phyloP scores from a whole-genome alignment of 176 grass and related monocot genomes.

The Zoysia pacifica region DNA sequence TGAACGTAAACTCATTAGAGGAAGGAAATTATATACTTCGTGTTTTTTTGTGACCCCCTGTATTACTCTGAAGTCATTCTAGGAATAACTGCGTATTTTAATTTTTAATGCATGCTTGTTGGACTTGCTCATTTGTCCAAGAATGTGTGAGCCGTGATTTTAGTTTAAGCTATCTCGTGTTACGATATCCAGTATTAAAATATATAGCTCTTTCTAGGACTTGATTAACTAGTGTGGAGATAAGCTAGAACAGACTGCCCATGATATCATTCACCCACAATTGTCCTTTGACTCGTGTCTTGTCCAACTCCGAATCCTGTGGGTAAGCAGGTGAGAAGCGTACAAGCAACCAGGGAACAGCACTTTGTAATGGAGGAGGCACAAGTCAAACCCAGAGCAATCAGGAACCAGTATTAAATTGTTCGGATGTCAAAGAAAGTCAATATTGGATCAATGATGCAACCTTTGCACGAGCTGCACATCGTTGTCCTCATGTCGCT shows the following conservation, averaged over 20 bases:
- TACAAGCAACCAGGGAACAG: slow-evolving; percentile 27
- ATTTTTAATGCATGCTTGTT: neutral
- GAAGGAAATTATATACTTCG: neutral
- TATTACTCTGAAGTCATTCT: neutral
- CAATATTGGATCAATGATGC: slow-evolving; percentile 52
- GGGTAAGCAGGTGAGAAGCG: slow-evolving; percentile 44
- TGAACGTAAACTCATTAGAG: neutral
- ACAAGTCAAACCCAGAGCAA: slow-evolving; percentile 52
- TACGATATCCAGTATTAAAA: neutral
- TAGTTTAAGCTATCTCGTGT: neutral
- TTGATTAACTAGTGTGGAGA: slow-evolving; percentile 2
- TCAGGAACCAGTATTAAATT: slow-evolving; percentile 31
- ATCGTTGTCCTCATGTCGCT: slow-evolving; percentile 43
- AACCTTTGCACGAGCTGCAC: slow-evolving; percentile 32
- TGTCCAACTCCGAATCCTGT: slow-evolving; percentile 26
- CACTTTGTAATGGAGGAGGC: slow-evolving; percentile 4
- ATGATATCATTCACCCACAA: slow-evolving; percentile 17
- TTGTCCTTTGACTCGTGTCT: slow-evolving; percentile 48
- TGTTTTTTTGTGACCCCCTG: neutral
- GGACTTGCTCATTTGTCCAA: slow-evolving; percentile 37
- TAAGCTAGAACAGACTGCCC: slow-evolving; percentile 21
- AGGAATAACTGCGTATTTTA: neutral
- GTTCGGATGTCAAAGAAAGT: slow-evolving; percentile 48
- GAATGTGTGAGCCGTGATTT: slow-evolving; percentile 29
- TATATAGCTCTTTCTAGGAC: neutral